Evolutionary conservation across 805 yeast genomes (phyloP), one percentile per base, ranked within the genome.

Genomic region (Sugiyamaella qingdaonensis): DNA sequence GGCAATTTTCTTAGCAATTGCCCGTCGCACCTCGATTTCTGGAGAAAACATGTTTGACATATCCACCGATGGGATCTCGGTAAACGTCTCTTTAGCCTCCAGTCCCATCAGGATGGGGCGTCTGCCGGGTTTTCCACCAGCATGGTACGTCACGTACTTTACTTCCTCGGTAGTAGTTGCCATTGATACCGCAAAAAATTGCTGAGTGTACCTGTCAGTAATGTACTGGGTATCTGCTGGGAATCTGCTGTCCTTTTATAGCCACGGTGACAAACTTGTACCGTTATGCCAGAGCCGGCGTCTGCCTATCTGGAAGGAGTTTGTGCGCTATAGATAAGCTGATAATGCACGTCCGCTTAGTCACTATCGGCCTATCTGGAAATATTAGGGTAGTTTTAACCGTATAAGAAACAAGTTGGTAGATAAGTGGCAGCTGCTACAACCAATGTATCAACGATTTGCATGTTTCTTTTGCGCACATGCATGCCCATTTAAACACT

Each of bases 91-190:
- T 16, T 39, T 39, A 19, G 43, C 43, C 43, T 39, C 9, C 13
- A 39, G 43, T 14, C 43, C 43, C 9, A 21, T 39, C 24, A 39
- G 43, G 9, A 39, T 39, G 7, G 43, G 43, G 13, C 43, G 19
- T 16, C 24, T 39, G 43, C 43, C 43, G 5, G 43, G 43, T 16
- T 39, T 39, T 13, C 43, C 43, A 21, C 43, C 43, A 5, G 43
- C 43, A 39, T 39, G 43, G 10, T 39, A 39, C 14, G 43, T 39
- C 13, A 39, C 43, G 43, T 39, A 39, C 43, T 39, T 14, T 7
- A 19, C 43, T 39, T 39, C 43, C 13, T 39, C 24, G 4, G 43
- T 39, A 10, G 19, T 9, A 10, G 43, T 39, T n/a, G 43, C 16
- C 43, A 39, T 39, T 16, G 39, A 34, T 34, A 34, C 8, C 14